Evolutionary conservation across 257 asterid genomes (phyloP), one percentile per base, ranked within the genome.

Genomic region (Solanum sparsipilum): DNA sequence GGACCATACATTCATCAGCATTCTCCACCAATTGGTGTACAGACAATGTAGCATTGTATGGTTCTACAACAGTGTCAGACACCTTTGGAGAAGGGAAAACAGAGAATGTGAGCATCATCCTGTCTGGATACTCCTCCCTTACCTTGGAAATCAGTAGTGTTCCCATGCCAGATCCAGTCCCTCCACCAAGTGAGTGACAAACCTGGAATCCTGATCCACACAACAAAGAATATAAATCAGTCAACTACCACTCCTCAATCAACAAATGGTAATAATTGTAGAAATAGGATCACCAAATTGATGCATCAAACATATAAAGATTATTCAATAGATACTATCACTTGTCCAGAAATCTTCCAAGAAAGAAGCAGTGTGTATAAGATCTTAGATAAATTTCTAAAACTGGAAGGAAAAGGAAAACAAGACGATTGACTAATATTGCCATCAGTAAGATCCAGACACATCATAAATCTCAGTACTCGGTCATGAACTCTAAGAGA

Each of bases 1-100:
- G 94, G 89, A 94, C 96, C 96, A 93, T 94, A 92, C 96, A 94
- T 70, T 94, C 96, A 31, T 94, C 95, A 3, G 96, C 96, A 60
- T 94, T 93, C 89, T 94, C 95, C 25, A 94, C 96, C 92, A 94
- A 79, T 31, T 94, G 96, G 86, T 94, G 95, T 41, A 94, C 95
- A 0, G 96, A 94, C 35, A 93, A 93, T 6, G 96, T 94, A 21
- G 96, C 96, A 13, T 93, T 94, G 73, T 94, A 94, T 39, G 96
- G 96, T 83, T 93, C 96, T 1, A 93, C 95, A 8, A 94, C 95
- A 25, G 94, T 94, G 92, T 93, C 95, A 23, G 96, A 94, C 86
- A 94, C 96, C 91, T 94, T 94, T 3, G 96, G 96, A 34, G 96
- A 94, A 48, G 96, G 96, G 88, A 94, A 94, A 75, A 93, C 96